Evolutionary conservation across 345 rosid species (phyloP).

Genomic region (Kandelia obovata): DNA sequence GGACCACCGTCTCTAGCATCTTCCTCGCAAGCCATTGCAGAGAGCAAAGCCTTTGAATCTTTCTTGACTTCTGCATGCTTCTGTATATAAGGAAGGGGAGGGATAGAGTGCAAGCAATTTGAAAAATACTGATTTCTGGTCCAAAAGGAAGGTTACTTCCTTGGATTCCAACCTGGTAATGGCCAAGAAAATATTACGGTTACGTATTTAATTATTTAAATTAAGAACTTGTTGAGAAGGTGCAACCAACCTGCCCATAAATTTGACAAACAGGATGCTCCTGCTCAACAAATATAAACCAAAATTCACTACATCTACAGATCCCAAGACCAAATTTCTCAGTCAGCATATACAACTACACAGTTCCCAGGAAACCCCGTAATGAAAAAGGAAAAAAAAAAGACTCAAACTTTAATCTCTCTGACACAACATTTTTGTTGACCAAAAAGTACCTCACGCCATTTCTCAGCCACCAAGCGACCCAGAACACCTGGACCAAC

Average conservation of each 20-base stretch:
- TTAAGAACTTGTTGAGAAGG: too few relatives aligned
- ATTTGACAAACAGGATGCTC: constrained; percentile 72
- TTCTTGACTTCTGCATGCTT: constrained; percentile 10
- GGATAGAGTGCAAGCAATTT: background rate
- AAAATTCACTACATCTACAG: background rate
- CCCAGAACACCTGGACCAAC: constrained; percentile 98
- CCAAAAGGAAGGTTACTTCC: background rate
- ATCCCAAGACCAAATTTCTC: too few relatives aligned
- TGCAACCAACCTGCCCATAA: constrained; percentile 46
- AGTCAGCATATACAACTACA: background rate
- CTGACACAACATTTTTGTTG: background rate
- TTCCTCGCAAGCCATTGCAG: constrained; percentile 22
- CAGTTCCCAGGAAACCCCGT: background rate
- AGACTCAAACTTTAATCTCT: background rate
- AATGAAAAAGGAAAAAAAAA: background rate
- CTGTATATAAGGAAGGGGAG: background rate
- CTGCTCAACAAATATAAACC: constrained; percentile 36
- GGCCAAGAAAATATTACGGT: background rate
- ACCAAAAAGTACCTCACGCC: constrained; percentile 63
- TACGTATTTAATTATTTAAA: background rate
- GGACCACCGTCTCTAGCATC: constrained; percentile 25
- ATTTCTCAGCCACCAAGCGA: constrained; percentile 82
- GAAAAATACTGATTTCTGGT: too few relatives aligned
- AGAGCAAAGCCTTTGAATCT: background rate
- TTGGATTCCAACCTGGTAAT: too few relatives aligned